A percentile compares a stretch with the other conserved stretches of the same genome.
phyloP scores from a whole-genome alignment of 352 stramenopile genomes.

The Phytophthora syringae region DNA sequence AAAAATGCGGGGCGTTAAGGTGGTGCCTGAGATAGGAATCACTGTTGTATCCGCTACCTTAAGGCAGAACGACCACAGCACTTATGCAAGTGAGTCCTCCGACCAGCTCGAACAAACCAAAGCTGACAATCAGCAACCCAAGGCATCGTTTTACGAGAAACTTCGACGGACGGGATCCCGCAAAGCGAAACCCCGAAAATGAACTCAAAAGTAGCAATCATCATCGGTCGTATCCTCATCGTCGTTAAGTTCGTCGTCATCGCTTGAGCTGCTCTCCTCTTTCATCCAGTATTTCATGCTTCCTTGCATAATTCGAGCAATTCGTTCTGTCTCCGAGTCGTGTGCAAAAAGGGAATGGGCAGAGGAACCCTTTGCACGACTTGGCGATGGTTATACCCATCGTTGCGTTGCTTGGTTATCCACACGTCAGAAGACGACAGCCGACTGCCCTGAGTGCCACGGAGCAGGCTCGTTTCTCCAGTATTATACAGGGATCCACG shows the following conservation, averaged over 20 bases:
- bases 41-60: not conserved
- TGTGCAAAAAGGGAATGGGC: constrained; percentile 26
- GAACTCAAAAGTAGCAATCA: constrained; percentile 43
- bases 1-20: constrained; percentile 70
- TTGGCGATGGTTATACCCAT: not conserved
- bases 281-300: constrained; percentile 68
- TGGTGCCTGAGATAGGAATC: constrained; percentile 58
- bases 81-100: constrained; percentile 31
- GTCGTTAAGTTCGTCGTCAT: constrained; percentile 34
- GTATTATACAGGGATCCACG: not conserved
- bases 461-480: not conserved
- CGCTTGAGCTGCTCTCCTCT: constrained; percentile 36
- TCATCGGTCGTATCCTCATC: constrained; percentile 45
- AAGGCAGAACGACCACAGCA: constrained; percentile 3
- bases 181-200: constrained; percentile 58
- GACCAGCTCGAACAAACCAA: constrained; percentile 8
- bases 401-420: not conserved
- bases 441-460: not conserved
- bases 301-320: constrained; percentile 83
- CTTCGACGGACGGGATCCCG: constrained; percentile 62
- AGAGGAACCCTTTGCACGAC: constrained; percentile 6
- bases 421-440: not conserved
- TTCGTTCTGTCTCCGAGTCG: constrained; percentile 79
- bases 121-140: constrained; percentile 23
- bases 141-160: constrained; percentile 83